A percentile compares a stretch with the other conserved stretches of the same genome.
These are phyloP conservation scores for Colletotrichum costaricense DNA, from an alignment of 2,329 filamentous ascomycete species.

Conservation along the genomic window DNA sequence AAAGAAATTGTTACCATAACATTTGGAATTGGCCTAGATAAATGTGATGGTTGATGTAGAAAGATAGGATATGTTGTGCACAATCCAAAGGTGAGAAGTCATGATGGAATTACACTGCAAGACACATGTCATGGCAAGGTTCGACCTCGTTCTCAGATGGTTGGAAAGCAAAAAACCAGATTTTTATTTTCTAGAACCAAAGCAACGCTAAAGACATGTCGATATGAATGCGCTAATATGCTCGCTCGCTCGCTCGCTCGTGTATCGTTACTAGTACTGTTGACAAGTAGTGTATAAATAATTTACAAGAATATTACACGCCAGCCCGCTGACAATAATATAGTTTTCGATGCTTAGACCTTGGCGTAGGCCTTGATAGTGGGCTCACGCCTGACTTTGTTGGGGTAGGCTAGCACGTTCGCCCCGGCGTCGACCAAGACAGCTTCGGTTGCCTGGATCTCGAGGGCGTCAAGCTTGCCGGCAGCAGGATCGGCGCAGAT, in stretches of 20 bases:
- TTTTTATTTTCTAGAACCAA: background rate
- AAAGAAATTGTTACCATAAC: background rate
- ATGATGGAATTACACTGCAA: too few species aligned
- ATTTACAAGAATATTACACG: background rate
- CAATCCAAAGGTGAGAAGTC: too few species aligned
- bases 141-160: too few species aligned
- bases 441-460: conserved; percentile 9
- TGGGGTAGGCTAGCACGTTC: conserved; percentile 3
- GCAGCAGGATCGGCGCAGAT: conserved; percentile 14
- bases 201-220: background rate
- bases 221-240: background rate
- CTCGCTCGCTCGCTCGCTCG: background rate
- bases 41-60: background rate
- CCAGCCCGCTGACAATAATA: background rate
- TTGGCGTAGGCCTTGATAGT: conserved; percentile 13
- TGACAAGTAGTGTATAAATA: background rate
- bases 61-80: too few species aligned
- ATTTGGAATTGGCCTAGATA: background rate
- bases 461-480: background rate
- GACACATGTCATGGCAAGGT: too few species aligned
- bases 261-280: background rate
- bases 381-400: conserved; percentile 14
- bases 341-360: background rate
- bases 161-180: background rate
- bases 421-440: background rate